Base-by-base conservation (phyloP, 176 grass and related monocot species). In the Oryza meyeriana region DNA sequence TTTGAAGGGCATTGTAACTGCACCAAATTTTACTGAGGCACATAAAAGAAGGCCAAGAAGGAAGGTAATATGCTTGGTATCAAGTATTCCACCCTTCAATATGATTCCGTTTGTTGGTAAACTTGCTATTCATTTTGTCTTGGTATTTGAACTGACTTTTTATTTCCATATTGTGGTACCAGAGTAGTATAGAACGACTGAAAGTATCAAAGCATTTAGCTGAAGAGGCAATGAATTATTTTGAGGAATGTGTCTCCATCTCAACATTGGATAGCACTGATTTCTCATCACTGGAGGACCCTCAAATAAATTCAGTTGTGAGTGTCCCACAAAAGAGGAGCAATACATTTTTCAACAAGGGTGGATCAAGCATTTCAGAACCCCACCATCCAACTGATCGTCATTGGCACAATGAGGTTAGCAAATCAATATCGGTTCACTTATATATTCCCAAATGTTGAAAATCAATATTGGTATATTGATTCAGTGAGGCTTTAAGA, bases 151-250 rank as follows among this genome's bases (percentile, higher is more conserved):
- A 59, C 68, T 78, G 36, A 28, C 52, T 33, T 90, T 90, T 79
- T 65, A 67, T 76, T 31, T 65, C 64, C 90, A 10, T 66, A 42
- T 67, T 11, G 47, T 73, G 55, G 27, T 64, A 35, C 39, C 69
- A 82, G 80, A 64, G 69, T 48, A 82, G 80, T 64, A 35, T 74
- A 47, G 80, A 82, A 66, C 86, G 90, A 50, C 18, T 79, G 79
- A 94, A 82, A 81, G 87, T 87, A 61, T 95, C 95, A 62, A 95
- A 79, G 76, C 78, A 86, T 88, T 91, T 98, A 73, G 92, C 89
- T 82, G 88, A 98, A 85, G 95, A 98, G 72, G 90, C 92, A 67
- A 85, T 98, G 87, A 91, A 80, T 89, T 98, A 93, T 88, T 98
- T 95, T n/a, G 92, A 98, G 86, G 95, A 98, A 87, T 93, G 90